phyloP scores from a whole-genome alignment of 768 basidiomycete species.

The Gymnopilus junonius region DNA sequence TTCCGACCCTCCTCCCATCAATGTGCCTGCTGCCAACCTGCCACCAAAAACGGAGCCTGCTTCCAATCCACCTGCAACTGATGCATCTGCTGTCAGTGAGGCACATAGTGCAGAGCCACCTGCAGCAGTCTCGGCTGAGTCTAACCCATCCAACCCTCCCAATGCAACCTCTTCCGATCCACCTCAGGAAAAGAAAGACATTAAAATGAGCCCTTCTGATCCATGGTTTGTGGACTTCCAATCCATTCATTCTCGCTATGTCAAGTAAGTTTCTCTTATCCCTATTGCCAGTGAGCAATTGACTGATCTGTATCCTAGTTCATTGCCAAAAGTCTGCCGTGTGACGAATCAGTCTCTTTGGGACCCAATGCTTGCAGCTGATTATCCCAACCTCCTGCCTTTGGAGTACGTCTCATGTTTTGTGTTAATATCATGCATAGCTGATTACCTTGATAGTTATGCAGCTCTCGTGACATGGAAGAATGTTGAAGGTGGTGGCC shows the following conservation, averaged over 20 bases:
- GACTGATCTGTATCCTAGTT: neutral
- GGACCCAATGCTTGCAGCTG: neutral
- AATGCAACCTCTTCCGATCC: too few relatives aligned
- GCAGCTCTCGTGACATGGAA: neutral
- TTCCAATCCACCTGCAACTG: too few relatives aligned
- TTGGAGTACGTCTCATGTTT: neutral
- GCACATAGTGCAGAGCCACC: too few relatives aligned
- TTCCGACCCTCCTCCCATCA: too few relatives aligned
- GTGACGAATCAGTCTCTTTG: neutral
- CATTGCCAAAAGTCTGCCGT: neutral
- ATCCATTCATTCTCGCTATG: neutral
- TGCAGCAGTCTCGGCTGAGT: too few relatives aligned
- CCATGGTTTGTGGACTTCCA: neutral
- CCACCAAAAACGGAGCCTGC: too few relatives aligned
- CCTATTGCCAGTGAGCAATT: neutral
- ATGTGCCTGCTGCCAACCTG: too few relatives aligned
- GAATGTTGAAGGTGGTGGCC: neutral
- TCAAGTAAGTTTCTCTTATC: neutral
- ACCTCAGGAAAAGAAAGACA: too few relatives aligned
- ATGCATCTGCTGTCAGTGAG: too few relatives aligned
- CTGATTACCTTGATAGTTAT: neutral
- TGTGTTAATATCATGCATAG: too few relatives aligned
- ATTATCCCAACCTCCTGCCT: neutral
- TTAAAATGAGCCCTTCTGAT: too few relatives aligned
- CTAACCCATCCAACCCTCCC: too few relatives aligned